Base-by-base conservation (phyloP, 2,329 filamentous ascomycete genomes). In the Colletotrichum eleusines region DNA sequence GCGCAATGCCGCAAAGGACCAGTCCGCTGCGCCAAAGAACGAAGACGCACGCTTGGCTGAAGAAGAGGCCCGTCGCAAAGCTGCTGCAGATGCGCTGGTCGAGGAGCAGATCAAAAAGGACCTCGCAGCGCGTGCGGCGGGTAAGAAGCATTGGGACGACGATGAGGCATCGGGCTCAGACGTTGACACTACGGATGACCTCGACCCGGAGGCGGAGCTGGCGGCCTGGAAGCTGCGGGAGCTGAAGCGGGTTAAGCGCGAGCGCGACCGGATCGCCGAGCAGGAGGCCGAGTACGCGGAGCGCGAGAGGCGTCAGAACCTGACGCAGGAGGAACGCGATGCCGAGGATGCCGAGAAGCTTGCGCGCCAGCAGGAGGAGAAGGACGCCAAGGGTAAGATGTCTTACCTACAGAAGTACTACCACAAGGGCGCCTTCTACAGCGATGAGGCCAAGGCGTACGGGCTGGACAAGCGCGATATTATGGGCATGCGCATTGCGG, bases 341-440 rank as follows among this genome's bases (percentile, higher is more conserved):
- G 91, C 90, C 69, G 96, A 99, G 80, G 96, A 99, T 80, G 88
- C 90, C 53, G 92, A 88, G 61, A 93, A 90, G 80, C 83, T 98
- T 23, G 90, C 91, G 1, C 86, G 87, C 74, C 95, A 98, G 81
- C 90, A 92, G 75, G 92, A 92, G 73, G 94, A 97, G 73, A 93
- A 93, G 76, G 90, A 92, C 72, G 81, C 85, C 61, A 91, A 92
- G 72, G 94, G 94, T 63, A 92, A 95, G 81, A 94, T 96, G 86
- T 88, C 88, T 2, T 98, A 90, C 80, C 94, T 98, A 92, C 95
- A 98, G 78, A 94, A 95, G 79, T 99, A 98, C 83, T 95, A 94
- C 81, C 96, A 99, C 86, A 95, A 95, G 83, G 96, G 96, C 59
- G 96, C 96, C 20, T 99, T 98, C 84, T 98, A 94, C 84, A 92